Evolutionary conservation across 2,329 filamentous ascomycete genomes (phyloP).

Genomic region (Decorospora gaudefroyi): DNA sequence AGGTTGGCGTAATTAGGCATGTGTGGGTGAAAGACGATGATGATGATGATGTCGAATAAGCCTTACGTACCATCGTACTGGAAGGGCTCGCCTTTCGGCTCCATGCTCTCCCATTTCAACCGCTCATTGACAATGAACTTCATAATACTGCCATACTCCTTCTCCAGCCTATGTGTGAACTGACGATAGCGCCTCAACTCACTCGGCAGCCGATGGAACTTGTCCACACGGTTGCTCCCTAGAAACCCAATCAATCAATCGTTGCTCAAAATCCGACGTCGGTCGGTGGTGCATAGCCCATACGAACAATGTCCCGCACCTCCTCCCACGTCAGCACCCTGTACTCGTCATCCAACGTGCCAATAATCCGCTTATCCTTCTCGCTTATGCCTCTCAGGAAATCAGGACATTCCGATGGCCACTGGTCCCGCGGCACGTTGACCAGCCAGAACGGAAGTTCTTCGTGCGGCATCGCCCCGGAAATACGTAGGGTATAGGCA

Average conservation of each 20-base stretch:
- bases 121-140: constrained; percentile 73
- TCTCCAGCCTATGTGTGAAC: constrained; percentile 67
- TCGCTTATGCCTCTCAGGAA: constrained; percentile 66
- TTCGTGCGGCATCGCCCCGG: constrained; percentile 12
- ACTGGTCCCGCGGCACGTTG: constrained; percentile 69
- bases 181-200: constrained; percentile 77
- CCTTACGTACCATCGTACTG: constrained; percentile 35
- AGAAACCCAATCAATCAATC: constrained; percentile 16
- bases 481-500: not conserved
- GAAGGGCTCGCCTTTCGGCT: constrained; percentile 51
- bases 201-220: constrained; percentile 76
- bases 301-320: constrained; percentile 62
- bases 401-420: constrained; percentile 69
- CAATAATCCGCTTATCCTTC: constrained; percentile 73
- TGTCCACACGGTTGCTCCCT: constrained; percentile 70
- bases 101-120: constrained; percentile 66
- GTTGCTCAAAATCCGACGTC: not conserved
- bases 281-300: too few relatives aligned
- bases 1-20: constrained; percentile 19
- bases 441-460: constrained; percentile 76
- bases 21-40: too few relatives aligned
- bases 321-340: constrained; percentile 68
- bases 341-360: constrained; percentile 71
- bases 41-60: not conserved
- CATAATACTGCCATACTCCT: constrained; percentile 75